phyloP scores from a whole-genome alignment of 805 yeast species.

The Ogataea glucozyma region DNA sequence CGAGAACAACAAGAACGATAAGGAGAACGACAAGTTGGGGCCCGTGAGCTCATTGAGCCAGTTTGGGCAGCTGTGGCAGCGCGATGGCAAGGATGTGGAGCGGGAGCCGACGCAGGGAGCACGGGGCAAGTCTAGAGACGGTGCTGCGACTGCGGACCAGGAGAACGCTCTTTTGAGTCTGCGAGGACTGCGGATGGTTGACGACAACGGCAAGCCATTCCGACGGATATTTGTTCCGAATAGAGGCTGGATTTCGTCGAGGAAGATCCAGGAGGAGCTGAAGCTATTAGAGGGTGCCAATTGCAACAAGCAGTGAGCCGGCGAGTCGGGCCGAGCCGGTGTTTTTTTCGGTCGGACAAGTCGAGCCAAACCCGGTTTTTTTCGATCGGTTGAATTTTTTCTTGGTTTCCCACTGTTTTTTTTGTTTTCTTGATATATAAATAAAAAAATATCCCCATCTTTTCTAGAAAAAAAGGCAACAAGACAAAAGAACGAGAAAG shows the following conservation, averaged over 20 bases:
- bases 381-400: too few species aligned
- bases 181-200: slow-evolving; percentile 23
- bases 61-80: neutral
- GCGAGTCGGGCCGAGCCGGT: too few species aligned
- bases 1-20: too few species aligned
- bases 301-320: too few species aligned
- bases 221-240: slow-evolving; percentile 49
- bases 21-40: neutral
- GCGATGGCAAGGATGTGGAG: neutral
- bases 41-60: neutral
- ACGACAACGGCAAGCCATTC: slow-evolving; percentile 42
- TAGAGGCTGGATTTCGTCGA: slow-evolving; percentile 47
- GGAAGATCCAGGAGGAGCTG: slow-evolving; percentile 19
- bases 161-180: neutral
- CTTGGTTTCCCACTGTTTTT: too few species aligned
- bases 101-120: neutral
- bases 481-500: too few species aligned
- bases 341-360: too few species aligned
- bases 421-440: too few species aligned
- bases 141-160: slow-evolving; percentile 4
- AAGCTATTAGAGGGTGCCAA: slow-evolving; percentile 10
- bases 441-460: too few species aligned
- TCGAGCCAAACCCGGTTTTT: too few species aligned
- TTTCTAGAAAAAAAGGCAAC: too few species aligned
- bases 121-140: slow-evolving; percentile 1